phyloP scores from a whole-genome alignment of 2,329 filamentous ascomycete species.

The Aspergillus sp. region DNA sequence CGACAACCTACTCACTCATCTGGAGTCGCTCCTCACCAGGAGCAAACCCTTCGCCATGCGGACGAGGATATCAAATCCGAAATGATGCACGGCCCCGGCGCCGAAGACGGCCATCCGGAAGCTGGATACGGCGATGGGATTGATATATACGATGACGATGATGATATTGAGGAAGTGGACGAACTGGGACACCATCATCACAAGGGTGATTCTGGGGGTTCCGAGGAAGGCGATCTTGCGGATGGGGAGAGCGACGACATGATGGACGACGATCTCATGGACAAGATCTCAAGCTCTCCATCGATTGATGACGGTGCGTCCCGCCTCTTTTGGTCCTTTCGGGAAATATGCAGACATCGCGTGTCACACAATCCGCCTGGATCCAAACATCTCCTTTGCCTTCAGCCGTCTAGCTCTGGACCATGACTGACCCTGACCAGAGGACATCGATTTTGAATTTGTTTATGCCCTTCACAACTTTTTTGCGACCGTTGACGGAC shows the following conservation, averaged over 20 bases:
- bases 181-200: constrained; percentile 21
- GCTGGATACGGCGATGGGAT: constrained; percentile 35
- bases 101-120: constrained; percentile 58
- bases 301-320: constrained; percentile 92
- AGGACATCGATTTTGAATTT: constrained; percentile 99
- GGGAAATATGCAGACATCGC: background rate
- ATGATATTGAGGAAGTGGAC: constrained; percentile 9
- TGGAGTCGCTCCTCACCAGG: constrained; percentile 76
- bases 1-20: constrained; percentile 55
- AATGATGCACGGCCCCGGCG: constrained; percentile 63
- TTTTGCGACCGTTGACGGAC: constrained; percentile 94
- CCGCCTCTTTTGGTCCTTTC: background rate
- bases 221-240: constrained; percentile 55
- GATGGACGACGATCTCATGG: constrained; percentile 91
- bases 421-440: constrained; percentile 87
- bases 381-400: background rate
- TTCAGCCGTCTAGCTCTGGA: constrained; percentile 32
- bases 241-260: constrained; percentile 69
- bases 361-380: background rate
- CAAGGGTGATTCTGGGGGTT: constrained; percentile 14
- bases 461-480: constrained; percentile 98
- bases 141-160: constrained; percentile 36
- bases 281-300: constrained; percentile 97
- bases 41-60: constrained; percentile 78
- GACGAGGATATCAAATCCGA: constrained; percentile 75